phyloP scores from a whole-genome alignment of 2,329 filamentous ascomycete species.

The Scedosporium boydii region DNA sequence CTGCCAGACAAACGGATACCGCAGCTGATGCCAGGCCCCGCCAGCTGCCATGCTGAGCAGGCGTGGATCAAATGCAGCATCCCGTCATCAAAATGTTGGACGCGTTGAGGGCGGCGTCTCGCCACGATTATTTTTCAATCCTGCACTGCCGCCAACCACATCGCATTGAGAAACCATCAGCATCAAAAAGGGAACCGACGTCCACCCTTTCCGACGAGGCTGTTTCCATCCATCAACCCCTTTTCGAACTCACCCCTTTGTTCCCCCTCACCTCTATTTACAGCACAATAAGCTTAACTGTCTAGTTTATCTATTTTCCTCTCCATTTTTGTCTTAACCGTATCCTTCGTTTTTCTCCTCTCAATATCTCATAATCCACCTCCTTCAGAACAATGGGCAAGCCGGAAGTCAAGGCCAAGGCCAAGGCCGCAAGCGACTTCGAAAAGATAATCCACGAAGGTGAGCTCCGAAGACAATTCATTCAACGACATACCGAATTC shows the following conservation, averaged over 20 bases:
- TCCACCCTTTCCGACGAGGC: not conserved
- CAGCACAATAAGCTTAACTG: not conserved
- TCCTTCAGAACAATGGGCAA: slow-evolving; percentile 12
- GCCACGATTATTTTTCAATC: too few species aligned
- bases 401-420: slow-evolving; percentile 16
- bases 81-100: too few species aligned
- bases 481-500: slow-evolving; percentile 1
- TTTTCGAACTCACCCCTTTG: not conserved
- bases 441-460: slow-evolving; percentile 46
- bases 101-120: too few species aligned
- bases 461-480: slow-evolving; percentile 13
- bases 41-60: too few species aligned
- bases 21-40: too few species aligned
- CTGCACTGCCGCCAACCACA: too few species aligned
- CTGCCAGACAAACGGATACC: too few species aligned
- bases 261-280: not conserved
- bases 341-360: not conserved
- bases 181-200: not conserved
- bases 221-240: not conserved
- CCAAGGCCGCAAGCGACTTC: slow-evolving; percentile 38
- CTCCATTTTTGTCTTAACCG: not conserved
- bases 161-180: too few species aligned
- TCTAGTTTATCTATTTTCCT: not conserved
- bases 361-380: not conserved
- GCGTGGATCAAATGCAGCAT: too few species aligned